Conservation (phyloP, 306 rosid genomes). For the Rosa rugosa region DNA sequence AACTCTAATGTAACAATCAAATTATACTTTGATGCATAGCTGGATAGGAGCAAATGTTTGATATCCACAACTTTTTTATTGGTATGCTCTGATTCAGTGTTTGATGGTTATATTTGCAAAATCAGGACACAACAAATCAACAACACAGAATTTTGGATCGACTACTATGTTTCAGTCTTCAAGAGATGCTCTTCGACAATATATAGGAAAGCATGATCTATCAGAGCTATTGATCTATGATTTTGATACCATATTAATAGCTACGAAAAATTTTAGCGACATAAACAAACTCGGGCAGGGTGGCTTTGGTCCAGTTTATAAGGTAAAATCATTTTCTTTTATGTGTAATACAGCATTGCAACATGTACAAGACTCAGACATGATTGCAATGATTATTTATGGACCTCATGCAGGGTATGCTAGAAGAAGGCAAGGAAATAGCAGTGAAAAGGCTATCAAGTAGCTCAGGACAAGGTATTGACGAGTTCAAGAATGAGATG, state of each 20-base stretch:
- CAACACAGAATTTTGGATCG: no score
- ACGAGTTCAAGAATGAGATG: constrained; percentile 20
- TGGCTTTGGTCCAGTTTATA: constrained; percentile 23
- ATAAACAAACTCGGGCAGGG: background rate
- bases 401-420: constrained; percentile 29
- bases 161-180: background rate
- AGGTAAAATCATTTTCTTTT: background rate
- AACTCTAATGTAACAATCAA: no score
- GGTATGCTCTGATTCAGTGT: no score
- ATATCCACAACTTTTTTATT: no score
- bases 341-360: no score
- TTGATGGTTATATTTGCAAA: no score
- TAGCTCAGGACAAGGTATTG: constrained; percentile 38
- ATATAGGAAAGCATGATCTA: background rate
- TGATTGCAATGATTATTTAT: background rate
- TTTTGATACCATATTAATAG: background rate
- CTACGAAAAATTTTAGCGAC: background rate
- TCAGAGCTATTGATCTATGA: background rate
- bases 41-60: no score
- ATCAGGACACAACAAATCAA: background rate
- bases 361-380: no score
- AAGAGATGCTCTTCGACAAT: background rate
- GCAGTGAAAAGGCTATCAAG: constrained; percentile 41
- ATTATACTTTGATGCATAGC: no score
- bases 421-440: constrained; percentile 30